Percentiles rank a stretch among this genome's conserved stretches.
phyloP scores from a whole-genome alignment of 2,329 filamentous ascomycete genomes.

The Camptophora hylomeconis region DNA sequence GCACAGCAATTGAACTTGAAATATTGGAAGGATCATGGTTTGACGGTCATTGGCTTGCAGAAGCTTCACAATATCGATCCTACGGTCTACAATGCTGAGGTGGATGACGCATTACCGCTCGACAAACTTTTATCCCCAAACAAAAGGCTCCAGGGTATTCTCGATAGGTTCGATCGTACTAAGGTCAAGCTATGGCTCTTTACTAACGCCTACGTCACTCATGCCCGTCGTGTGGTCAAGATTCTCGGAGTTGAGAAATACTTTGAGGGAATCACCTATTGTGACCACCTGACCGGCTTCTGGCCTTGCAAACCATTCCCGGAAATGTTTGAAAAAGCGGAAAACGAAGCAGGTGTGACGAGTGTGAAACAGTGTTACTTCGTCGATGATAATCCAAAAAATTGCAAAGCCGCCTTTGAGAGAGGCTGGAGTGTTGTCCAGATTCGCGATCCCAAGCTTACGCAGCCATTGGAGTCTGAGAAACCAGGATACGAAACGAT shows the following conservation, averaged over 20 bases:
- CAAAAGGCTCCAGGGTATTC: slow-evolving; percentile 57
- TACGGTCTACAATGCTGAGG: slow-evolving; percentile 83
- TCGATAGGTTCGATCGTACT: slow-evolving; percentile 67
- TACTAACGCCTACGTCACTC: slow-evolving; percentile 89
- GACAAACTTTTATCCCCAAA: slow-evolving; percentile 74
- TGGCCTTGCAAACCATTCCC: slow-evolving; percentile 78
- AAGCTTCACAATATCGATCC: slow-evolving; percentile 91
- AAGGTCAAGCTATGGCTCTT: slow-evolving; percentile 89
- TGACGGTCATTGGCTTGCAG: slow-evolving; percentile 92
- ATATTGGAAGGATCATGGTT: slow-evolving; percentile 90
- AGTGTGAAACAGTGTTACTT: slow-evolving; percentile 70
- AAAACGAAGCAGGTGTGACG: slow-evolving; percentile 65
- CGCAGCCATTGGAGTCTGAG: too few species aligned
- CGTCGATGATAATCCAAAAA: slow-evolving; percentile 80
- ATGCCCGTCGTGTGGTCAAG: slow-evolving; percentile 68
- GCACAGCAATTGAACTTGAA: slow-evolving; percentile 76
- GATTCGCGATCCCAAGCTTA: too few species aligned
- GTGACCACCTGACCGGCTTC: slow-evolving; percentile 63
- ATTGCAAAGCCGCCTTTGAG: slow-evolving; percentile 62
- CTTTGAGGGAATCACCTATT: slow-evolving; percentile 91
- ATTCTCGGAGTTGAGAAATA: slow-evolving; percentile 73
- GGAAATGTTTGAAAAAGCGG: slow-evolving; percentile 78
- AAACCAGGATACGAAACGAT: too few species aligned
- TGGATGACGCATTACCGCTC: slow-evolving; percentile 86
- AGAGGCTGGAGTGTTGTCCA: slow-evolving; percentile 87